Evolutionary conservation across 1,284 basidiomycete genomes (phyloP).

Genomic region (Moesziomyces globuligerus): DNA sequence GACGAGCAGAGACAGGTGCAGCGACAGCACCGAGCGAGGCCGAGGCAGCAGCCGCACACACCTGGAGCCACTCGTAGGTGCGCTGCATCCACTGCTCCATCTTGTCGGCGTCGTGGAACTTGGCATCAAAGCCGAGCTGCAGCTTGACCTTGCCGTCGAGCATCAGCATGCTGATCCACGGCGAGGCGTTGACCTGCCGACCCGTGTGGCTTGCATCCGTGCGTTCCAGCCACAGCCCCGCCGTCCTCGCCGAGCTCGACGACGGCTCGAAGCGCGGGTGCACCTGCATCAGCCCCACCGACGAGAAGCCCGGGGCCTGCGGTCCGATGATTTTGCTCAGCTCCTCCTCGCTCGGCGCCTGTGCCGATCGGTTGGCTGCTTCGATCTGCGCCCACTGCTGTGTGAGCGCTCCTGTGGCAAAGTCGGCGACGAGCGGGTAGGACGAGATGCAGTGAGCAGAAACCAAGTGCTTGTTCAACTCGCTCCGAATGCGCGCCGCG

Average conservation of each 20-base stretch:
- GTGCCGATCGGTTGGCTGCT: background rate
- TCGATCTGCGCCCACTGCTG: slow-evolving; percentile 18
- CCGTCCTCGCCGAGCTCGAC: slow-evolving; percentile 2
- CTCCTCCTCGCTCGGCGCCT: background rate
- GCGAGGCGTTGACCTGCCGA: slow-evolving; percentile 40
- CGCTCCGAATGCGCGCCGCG: slow-evolving; percentile 6
- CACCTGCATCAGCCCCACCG: slow-evolving; percentile 5
- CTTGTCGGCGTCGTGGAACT: slow-evolving; percentile 29
- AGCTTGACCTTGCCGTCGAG: slow-evolving; percentile 34
- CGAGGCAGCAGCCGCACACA: slow-evolving; percentile 9
- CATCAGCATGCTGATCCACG: slow-evolving; percentile 40
- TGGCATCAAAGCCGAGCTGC: slow-evolving; percentile 34
- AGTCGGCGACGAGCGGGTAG: slow-evolving; percentile 1
- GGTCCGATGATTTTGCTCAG: slow-evolving; percentile 21
- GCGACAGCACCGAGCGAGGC: background rate
- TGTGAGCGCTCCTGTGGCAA: slow-evolving; percentile 3
- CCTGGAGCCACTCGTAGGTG: slow-evolving; percentile 16
- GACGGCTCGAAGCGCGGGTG: slow-evolving; percentile 13
- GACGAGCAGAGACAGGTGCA: slow-evolving; percentile 18
- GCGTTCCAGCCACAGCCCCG: slow-evolving; percentile 24
- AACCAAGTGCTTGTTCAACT: slow-evolving; percentile 20
- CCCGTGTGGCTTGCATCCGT: slow-evolving; percentile 18
- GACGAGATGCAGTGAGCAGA: slow-evolving; percentile 28
- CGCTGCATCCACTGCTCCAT: slow-evolving; percentile 22
- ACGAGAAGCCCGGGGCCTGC: slow-evolving; percentile 35